Percentiles rank a stretch among this genome's conserved stretches.
These are phyloP conservation scores for Recurvomyces mirabilis DNA, from an alignment of 495 filamentous ascomycete genomes.

Conservation along the genomic window DNA sequence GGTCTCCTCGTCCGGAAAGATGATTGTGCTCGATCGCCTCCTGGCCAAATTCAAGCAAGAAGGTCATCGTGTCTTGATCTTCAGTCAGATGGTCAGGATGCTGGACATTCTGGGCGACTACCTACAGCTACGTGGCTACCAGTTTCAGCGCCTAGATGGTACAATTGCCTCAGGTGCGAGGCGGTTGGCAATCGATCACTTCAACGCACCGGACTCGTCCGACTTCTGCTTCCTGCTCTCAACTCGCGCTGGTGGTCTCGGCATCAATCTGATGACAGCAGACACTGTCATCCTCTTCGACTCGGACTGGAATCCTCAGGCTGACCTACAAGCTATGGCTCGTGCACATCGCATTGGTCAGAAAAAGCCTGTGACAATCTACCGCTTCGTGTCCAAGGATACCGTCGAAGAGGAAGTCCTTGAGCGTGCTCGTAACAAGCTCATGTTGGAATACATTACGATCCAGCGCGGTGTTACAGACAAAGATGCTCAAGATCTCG, in stretches of 20 bases:
- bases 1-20: slow-evolving; percentile 94
- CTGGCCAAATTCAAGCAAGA: slow-evolving; percentile 83
- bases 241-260: slow-evolving; percentile 87
- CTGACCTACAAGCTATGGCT: slow-evolving; percentile 96
- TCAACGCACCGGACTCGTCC: slow-evolving; percentile 83
- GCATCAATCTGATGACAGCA: slow-evolving; percentile 97
- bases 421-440: slow-evolving; percentile 90
- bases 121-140: slow-evolving; percentile 73
- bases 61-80: slow-evolving; percentile 90
- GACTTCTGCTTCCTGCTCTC: slow-evolving; percentile 96
- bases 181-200: slow-evolving; percentile 90
- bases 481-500: slow-evolving; percentile 59
- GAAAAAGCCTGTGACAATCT: slow-evolving; percentile 88
- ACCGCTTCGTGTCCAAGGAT: slow-evolving; percentile 90
- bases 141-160: slow-evolving; percentile 88
- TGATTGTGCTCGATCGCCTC: slow-evolving; percentile 94
- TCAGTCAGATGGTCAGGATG: slow-evolving; percentile 99
- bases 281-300: slow-evolving; percentile 98
- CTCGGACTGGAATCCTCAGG: slow-evolving; percentile 98
- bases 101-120: slow-evolving; percentile 93
- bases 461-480: slow-evolving; percentile 96
- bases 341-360: slow-evolving; percentile 96
- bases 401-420: slow-evolving; percentile 97
- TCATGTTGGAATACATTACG: slow-evolving; percentile 95
- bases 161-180: slow-evolving; percentile 79